Evolutionary conservation across 1,284 basidiomycete species (phyloP).

Genomic region (Irpex sp.): DNA sequence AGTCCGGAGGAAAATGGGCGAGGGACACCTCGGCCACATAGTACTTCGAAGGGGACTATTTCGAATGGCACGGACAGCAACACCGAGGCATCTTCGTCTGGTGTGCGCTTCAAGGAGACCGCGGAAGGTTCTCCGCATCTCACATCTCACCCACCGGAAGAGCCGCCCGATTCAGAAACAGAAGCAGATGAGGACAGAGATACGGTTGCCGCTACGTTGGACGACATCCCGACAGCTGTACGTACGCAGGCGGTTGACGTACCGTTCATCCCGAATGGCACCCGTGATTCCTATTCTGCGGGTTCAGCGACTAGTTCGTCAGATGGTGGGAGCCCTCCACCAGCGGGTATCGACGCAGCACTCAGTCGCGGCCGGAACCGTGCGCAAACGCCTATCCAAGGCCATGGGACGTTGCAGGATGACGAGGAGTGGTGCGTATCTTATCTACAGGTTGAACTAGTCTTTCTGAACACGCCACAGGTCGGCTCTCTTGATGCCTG

Average conservation of each 20-base stretch:
- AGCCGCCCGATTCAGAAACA: conserved; percentile 23
- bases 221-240: conserved; percentile 33
- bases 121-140: not conserved
- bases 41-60: not conserved
- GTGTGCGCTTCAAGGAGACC: not conserved
- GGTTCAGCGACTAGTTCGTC: conserved; percentile 41
- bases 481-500: conserved; percentile 34
- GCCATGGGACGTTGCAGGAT: conserved; percentile 31
- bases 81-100: not conserved
- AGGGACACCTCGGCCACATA: conserved; percentile 1
- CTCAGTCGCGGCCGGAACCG: conserved; percentile 46
- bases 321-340: conserved; percentile 38
- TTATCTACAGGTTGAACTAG: not conserved
- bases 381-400: conserved; percentile 51
- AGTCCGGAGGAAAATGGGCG: not conserved
- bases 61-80: not conserved
- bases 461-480: conserved; percentile 22
- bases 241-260: conserved; percentile 26
- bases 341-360: conserved; percentile 32
- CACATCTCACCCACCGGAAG: conserved; percentile 12
- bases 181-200: conserved; percentile 17
- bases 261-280: conserved; percentile 16
- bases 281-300: conserved; percentile 28
- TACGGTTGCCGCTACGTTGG: conserved; percentile 32
- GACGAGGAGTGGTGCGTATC: conserved; percentile 40